Percentiles rank a stretch among this genome's conserved stretches.
phyloP scores from a whole-genome alignment of 257 asterid species.

The Solanum rostratum region DNA sequence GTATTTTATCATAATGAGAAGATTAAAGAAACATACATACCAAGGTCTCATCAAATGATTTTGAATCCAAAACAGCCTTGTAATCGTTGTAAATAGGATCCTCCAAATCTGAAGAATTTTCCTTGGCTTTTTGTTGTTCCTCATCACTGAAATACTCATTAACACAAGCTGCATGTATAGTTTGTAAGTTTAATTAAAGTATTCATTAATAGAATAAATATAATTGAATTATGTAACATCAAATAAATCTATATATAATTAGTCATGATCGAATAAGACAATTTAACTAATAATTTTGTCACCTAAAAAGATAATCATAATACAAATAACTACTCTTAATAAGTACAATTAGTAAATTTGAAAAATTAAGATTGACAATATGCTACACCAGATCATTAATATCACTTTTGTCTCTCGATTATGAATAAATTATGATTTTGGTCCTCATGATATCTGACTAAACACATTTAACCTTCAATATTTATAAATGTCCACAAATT shows the following conservation, averaged over 20 bases:
- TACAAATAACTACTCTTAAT: background rate
- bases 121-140: conserved; percentile 1
- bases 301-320: background rate
- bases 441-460: background rate
- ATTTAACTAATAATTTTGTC: too few relatives aligned
- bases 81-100: conserved; percentile 32
- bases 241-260: background rate
- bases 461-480: background rate
- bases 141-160: conserved; percentile 20
- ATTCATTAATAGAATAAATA: background rate
- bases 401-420: background rate
- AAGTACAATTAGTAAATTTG: background rate
- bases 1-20: background rate
- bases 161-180: conserved; percentile 43
- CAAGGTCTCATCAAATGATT: conserved; percentile 26
- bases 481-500: too few relatives aligned
- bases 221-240: background rate
- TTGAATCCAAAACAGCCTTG: conserved; percentile 28
- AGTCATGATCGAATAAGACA: background rate
- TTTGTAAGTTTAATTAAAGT: background rate
- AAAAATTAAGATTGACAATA: background rate
- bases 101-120: conserved; percentile 22
- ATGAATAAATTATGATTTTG: background rate
- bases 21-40: conserved; percentile 3
- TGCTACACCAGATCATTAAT: background rate